Percentiles rank a stretch among this genome's conserved stretches.
Evolutionary conservation across 495 filamentous ascomycete species (phyloP).

Genomic region (Penicillium angulare): DNA sequence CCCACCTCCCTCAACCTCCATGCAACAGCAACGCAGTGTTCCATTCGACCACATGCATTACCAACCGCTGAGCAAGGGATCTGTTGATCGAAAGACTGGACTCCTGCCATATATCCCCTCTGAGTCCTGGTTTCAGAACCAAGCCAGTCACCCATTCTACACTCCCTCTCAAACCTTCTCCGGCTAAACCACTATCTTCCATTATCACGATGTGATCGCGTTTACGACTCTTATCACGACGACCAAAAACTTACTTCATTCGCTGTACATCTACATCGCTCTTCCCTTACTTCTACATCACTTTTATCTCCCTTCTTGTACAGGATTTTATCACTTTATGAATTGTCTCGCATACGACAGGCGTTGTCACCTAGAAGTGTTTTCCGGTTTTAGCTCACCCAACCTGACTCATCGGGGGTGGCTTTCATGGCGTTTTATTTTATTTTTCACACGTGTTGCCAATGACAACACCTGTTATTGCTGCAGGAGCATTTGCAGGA

Average conservation of each 20-base stretch:
- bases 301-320: constrained; percentile 10
- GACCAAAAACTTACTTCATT: constrained; percentile 14
- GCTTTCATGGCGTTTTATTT: constrained; percentile 25
- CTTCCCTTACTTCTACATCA: constrained; percentile 12
- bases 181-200: constrained; percentile 15
- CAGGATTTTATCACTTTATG: constrained; percentile 13
- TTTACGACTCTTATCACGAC: constrained; percentile 29
- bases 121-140: constrained; percentile 44
- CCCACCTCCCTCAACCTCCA: constrained; percentile 76
- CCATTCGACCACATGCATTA: constrained; percentile 90
- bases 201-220: constrained; percentile 20
- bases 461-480: constrained; percentile 2
- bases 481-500: constrained; percentile 27
- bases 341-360: constrained; percentile 29
- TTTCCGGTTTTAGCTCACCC: constrained; percentile 10
- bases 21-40: constrained; percentile 66
- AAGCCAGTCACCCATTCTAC: constrained; percentile 33
- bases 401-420: constrained; percentile 7
- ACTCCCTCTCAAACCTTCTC: constrained; percentile 40
- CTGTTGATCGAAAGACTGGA: constrained; percentile 74
- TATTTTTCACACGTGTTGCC: constrained; percentile 1
- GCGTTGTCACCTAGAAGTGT: constrained; percentile 36
- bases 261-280: constrained; percentile 34
- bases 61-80: constrained; percentile 76
- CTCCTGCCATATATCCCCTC: constrained; percentile 71